These are phyloP conservation scores for Fragaria iinumae DNA, from an alignment of 306 rosid species.

Conservation along the genomic window DNA sequence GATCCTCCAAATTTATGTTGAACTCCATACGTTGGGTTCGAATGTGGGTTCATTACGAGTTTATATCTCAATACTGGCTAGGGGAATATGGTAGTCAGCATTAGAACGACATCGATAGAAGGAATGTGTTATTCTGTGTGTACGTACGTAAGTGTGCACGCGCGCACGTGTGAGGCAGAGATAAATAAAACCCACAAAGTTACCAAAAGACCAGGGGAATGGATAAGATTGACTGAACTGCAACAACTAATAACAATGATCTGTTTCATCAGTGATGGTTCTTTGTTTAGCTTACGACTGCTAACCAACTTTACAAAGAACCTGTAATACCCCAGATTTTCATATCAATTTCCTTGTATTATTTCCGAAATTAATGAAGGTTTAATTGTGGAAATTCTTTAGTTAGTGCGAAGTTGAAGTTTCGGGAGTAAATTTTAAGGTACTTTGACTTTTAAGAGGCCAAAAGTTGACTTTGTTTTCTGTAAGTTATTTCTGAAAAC, in stretches of 20 bases:
- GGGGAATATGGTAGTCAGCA: not conserved
- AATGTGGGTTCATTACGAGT: not conserved
- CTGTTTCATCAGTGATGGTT: not conserved
- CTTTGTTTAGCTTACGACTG: not conserved
- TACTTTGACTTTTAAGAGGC: too few relatives aligned
- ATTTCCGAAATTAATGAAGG: too few relatives aligned
- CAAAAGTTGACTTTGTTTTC: too few relatives aligned
- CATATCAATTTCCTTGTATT: too few relatives aligned
- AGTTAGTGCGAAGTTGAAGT: too few relatives aligned
- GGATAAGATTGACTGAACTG: not conserved
- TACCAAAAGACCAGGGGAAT: not conserved
- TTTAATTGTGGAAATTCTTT: too few relatives aligned
- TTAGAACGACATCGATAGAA: not conserved
- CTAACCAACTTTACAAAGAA: not conserved
- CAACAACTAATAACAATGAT: not conserved
- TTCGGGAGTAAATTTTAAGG: too few relatives aligned
- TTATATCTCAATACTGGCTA: not conserved
- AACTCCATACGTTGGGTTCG: too few relatives aligned
- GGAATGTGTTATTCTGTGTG: not conserved
- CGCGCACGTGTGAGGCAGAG: not conserved
- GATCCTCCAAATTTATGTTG: too few relatives aligned
- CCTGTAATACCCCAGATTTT: too few relatives aligned
- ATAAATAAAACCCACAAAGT: not conserved
- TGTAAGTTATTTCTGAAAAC: too few relatives aligned
- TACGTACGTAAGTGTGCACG: too few relatives aligned